A percentile compares a stretch with the other conserved stretches of the same genome.
Conservation (phyloP, 768 basidiomycete genomes). For the Auricularia sp. region DNA sequence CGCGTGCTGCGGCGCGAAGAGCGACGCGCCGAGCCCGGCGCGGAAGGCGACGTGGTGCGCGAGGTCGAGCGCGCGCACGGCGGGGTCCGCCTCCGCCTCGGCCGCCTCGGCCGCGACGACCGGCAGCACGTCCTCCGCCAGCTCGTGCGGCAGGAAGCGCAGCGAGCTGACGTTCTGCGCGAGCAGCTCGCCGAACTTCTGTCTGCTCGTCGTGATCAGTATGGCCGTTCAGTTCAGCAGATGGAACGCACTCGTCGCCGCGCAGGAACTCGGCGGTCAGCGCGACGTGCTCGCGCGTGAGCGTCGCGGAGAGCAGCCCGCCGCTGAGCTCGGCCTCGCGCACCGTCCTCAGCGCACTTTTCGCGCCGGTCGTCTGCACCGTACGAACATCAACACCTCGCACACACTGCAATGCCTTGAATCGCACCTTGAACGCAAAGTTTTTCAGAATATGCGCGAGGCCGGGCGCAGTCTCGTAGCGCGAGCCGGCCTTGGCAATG, state of each 20-base stretch:
- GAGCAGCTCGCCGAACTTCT: slow-evolving; percentile 84
- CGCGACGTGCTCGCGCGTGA: slow-evolving; percentile 84
- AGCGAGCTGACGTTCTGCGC: slow-evolving; percentile 75
- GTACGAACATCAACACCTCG: background rate
- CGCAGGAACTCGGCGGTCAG: slow-evolving; percentile 91
- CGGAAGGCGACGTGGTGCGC: slow-evolving; percentile 93
- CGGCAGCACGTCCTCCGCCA: slow-evolving; percentile 36
- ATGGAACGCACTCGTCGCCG: slow-evolving; percentile 76
- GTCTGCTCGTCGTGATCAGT: slow-evolving; percentile 33
- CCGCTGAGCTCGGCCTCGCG: slow-evolving; percentile 92
- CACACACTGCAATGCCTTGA: background rate
- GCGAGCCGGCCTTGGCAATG: slow-evolving; percentile 84
- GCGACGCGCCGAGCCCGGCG: slow-evolving; percentile 80
- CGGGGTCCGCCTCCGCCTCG: slow-evolving; percentile 49
- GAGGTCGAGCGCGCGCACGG: slow-evolving; percentile 67
- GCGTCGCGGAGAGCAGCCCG: slow-evolving; percentile 74
- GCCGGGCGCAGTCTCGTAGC: slow-evolving; percentile 82
- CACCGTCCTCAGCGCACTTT: slow-evolving; percentile 82
- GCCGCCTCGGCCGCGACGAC: slow-evolving; percentile 61
- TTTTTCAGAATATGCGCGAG: slow-evolving; percentile 92
- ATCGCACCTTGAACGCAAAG: slow-evolving; percentile 93
- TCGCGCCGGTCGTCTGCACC: slow-evolving; percentile 73
- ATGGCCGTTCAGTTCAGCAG: background rate
- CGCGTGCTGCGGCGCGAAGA: slow-evolving; percentile 70
- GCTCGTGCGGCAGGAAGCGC: slow-evolving; percentile 45